Percentiles rank a stretch among this genome's conserved stretches.
Evolutionary conservation across 2,329 filamentous ascomycete genomes (phyloP).

Genomic region (Ambrosiella cleistominuta): DNA sequence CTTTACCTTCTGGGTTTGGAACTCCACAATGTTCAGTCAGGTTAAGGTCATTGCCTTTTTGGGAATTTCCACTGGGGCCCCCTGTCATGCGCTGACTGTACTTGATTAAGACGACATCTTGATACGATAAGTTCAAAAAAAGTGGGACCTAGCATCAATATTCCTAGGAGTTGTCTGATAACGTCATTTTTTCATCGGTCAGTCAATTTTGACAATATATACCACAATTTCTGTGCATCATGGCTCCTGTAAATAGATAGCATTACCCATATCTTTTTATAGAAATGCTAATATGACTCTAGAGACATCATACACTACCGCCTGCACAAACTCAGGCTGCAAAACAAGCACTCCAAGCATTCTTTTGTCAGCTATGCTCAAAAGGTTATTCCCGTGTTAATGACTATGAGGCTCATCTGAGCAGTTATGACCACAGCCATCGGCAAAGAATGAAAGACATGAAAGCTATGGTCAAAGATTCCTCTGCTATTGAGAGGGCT

Average conservation of each 20-base stretch:
- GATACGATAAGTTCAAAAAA: too few species aligned
- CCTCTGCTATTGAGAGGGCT: slow-evolving; percentile 44
- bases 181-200: too few species aligned
- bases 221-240: background rate
- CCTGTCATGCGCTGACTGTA: too few species aligned
- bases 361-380: slow-evolving; percentile 73
- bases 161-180: too few species aligned
- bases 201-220: too few species aligned
- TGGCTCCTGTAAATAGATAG: slow-evolving; percentile 5
- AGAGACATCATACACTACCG: slow-evolving; percentile 41
- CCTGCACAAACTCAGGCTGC: slow-evolving; percentile 44
- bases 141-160: too few species aligned
- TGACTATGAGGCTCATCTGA: slow-evolving; percentile 88
- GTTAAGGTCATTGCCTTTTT: too few species aligned
- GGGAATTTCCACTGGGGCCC: too few species aligned
- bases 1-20: too few species aligned
- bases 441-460: slow-evolving; percentile 78
- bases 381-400: slow-evolving; percentile 93
- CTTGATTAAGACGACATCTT: too few species aligned
- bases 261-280: background rate
- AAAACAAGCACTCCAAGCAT: slow-evolving; percentile 59
- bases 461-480: slow-evolving; percentile 65
- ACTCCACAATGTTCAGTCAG: too few species aligned
- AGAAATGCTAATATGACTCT: background rate
- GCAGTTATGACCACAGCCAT: slow-evolving; percentile 89